These are phyloP conservation scores for Fraxinus angustifolia DNA, from an alignment of 305 asterid genomes.

Conservation along the genomic window DNA sequence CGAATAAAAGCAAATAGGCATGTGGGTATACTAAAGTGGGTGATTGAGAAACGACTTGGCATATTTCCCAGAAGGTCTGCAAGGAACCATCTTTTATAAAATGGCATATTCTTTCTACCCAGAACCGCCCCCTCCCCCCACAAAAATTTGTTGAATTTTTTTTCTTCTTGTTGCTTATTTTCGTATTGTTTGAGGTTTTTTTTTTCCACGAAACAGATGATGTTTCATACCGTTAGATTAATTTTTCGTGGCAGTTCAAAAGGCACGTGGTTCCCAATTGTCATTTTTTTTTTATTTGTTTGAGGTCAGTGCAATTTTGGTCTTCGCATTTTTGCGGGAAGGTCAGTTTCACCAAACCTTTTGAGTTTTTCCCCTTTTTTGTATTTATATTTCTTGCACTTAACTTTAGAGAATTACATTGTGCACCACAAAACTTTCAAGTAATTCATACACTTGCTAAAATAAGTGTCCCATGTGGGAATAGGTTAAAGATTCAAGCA, in stretches of 20 bases:
- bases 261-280: not conserved
- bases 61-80: conserved; percentile 25
- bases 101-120: conserved; percentile 40
- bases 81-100: conserved; percentile 28
- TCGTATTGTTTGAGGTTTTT: not conserved
- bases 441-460: not conserved
- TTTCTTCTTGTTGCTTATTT: not conserved
- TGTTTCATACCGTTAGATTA: not conserved
- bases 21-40: not conserved
- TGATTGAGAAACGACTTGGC: not conserved
- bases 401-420: not conserved
- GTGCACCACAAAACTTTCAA: not conserved
- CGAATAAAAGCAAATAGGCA: not conserved
- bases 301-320: not conserved
- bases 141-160: not conserved
- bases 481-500: not conserved
- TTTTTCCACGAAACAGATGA: not conserved
- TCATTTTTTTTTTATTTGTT: not conserved
- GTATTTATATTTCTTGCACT: not conserved
- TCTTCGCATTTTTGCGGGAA: not conserved
- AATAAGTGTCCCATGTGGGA: not conserved
- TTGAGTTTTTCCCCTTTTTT: not conserved
- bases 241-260: not conserved
- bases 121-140: not conserved
- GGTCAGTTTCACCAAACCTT: not conserved